Evolutionary conservation across 2,329 filamentous ascomycete species (phyloP).

Genomic region (Beauveria scarabaeidicola): DNA sequence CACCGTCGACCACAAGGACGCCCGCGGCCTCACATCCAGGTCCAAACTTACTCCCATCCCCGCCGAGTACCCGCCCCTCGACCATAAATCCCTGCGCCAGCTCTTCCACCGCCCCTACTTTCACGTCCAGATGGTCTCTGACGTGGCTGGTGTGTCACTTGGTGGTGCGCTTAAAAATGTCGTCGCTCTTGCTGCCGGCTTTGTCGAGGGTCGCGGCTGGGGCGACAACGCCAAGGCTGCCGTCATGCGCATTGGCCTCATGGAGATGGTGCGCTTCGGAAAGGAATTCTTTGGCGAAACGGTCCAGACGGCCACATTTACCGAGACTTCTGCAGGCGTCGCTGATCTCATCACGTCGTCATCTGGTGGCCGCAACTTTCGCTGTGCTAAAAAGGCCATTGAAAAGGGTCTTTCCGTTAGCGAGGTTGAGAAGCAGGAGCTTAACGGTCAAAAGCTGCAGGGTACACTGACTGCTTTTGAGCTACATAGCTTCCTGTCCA

Average conservation of each 20-base stretch:
- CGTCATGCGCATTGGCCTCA: conserved; percentile 88
- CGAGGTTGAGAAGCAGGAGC: conserved; percentile 79
- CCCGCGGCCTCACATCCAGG: conserved; percentile 57
- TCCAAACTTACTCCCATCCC: conserved; percentile 69
- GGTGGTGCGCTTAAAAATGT: conserved; percentile 96
- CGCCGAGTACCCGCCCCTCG: conserved; percentile 73
- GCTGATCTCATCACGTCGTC: conserved; percentile 94
- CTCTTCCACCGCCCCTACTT: conserved; percentile 97
- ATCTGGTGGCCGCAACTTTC: conserved; percentile 85
- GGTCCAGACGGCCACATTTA: conserved; percentile 77
- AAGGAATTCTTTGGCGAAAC: conserved; percentile 85
- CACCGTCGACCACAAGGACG: conserved; percentile 55
- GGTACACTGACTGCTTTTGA: conserved; percentile 87
- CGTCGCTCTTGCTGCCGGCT: conserved; percentile 87
- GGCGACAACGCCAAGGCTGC: conserved; percentile 99
- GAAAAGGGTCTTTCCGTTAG: conserved; percentile 70
- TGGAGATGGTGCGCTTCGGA: conserved; percentile 96
- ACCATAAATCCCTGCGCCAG: conserved; percentile 72
- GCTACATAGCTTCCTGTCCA: conserved; percentile 81
- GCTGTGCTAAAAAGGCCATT: conserved; percentile 82
- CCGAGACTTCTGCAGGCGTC: conserved; percentile 91
- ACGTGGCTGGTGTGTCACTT: conserved; percentile 94
- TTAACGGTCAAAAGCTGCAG: conserved; percentile 96
- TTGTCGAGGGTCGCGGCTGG: conserved; percentile 92
- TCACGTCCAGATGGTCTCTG: conserved; percentile 86